Evolutionary conservation across 208 protist genomes (phyloP), one percentile per base, ranked within the genome.

Genomic region (Acanthamoeba castellanii): DNA sequence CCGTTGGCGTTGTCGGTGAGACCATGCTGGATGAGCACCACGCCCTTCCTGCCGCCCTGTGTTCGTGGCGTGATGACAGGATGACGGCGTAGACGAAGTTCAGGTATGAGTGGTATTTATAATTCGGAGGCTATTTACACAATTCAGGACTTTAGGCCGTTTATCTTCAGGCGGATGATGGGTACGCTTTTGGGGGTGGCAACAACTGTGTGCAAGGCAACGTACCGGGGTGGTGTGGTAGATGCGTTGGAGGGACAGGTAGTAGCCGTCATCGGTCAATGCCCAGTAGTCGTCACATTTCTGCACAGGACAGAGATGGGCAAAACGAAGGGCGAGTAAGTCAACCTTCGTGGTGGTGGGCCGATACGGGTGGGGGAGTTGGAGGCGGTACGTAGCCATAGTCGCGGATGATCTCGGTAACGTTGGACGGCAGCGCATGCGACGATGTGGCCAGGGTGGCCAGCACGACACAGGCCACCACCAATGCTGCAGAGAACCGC

Each of bases 201-300:
- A n/a, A n/a, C n/a, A n/a, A n/a, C n/a, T n/a, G n/a, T 42, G 37
- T 42, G 37, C 37, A 42, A 42, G 37, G 37, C 37, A 16, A 76
- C 57, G 52, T 90, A 52, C 68, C 9, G 76, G 30, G 0, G 76
- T 85, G 20, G 42, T 9, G 47, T 50, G 76, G 76, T 61, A 50
- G 47, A 95, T 95, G 94, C 94, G 94, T 8, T 95, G 94, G 52
- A 95, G 84, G 20, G 87, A 85, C 72, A 95, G 76, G 5, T 89
- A 14, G 57, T 76, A 95, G 25, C 94, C 85, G 45, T 95, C 94
- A 22, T 87, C 37, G 2, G 94, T 95, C 72, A 30, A 7, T 1
- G 76, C 87, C 61, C 59, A 34, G 42, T 95, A 89, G 64, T 95
- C 94, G 34, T 95, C 94, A 25, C 82, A 93, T n/a, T 9, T 6